Base-by-base conservation (phyloP, 2,329 filamentous ascomycete species). In the Xylariaceae sp. region DNA sequence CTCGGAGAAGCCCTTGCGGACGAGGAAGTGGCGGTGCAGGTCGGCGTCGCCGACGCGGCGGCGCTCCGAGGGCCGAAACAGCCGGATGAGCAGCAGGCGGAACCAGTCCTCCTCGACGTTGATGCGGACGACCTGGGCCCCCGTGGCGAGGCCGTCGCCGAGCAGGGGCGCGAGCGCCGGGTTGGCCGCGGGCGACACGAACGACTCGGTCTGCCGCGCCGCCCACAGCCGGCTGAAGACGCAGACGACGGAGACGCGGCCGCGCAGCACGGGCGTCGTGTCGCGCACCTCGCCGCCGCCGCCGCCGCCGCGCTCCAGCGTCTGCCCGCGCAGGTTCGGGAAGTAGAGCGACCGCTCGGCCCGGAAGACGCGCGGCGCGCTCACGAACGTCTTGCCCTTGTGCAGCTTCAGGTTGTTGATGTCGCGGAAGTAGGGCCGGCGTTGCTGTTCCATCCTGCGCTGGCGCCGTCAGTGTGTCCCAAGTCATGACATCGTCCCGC, bases 401-500 rank as follows among this genome's bases (percentile, higher is more conserved):
- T 92, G 80, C 45, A 80, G 73, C 33, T 71, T 70, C 59, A 95
- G 75, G 61, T 93, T 92, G 39, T 76, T 77, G 83, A 88, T 95
- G 69, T 98, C 90, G 58, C 88, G 83, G 65, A 94, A 98, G 62
- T 98, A 98, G 2, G 90, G 89, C 38, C 85, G 84, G n/a, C n/a
- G n/a, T n/a, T n/a, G n/a, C n/a, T n/a, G n/a, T n/a, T n/a, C n/a
- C n/a, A n/a, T n/a, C n/a, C n/a, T n/a, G n/a, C n/a, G n/a, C n/a
- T n/a, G n/a, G n/a, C n/a, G n/a, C n/a, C n/a, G n/a, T n/a, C n/a
- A n/a, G n/a, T n/a, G n/a, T n/a, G n/a, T n/a, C n/a, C n/a, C 4
- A 34, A 11, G 10, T 10, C 2, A 22, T 19, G 17, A 14, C 24
- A 15, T 16, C 25, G 13, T 23, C 12, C n/a, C n/a, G n/a, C n/a